These are phyloP conservation scores for Aspergillus heteromorphus DNA, from an alignment of 495 filamentous ascomycete genomes.

Conservation along the genomic window DNA sequence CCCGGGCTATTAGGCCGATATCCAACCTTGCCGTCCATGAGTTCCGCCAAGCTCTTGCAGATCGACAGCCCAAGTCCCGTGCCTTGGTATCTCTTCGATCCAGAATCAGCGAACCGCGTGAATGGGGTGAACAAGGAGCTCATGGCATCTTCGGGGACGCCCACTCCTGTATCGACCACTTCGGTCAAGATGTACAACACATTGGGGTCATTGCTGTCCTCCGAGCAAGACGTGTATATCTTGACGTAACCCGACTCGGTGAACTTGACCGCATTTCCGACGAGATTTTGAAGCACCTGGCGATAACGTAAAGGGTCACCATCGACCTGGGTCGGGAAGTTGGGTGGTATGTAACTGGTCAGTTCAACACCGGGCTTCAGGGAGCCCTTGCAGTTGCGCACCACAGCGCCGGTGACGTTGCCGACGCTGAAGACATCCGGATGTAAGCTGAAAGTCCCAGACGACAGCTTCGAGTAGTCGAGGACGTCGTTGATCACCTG, in stretches of 20 bases:
- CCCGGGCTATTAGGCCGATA: constrained; percentile 49
- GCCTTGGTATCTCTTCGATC: constrained; percentile 69
- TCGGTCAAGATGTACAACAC: constrained; percentile 43
- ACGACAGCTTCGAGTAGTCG: constrained; percentile 84
- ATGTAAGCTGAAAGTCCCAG: constrained; percentile 73
- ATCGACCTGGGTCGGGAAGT: constrained; percentile 32
- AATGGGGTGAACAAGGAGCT: constrained; percentile 79
- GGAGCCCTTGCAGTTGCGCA: constrained; percentile 47
- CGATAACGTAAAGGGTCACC: constrained; percentile 76
- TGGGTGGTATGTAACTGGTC: constrained; percentile 42
- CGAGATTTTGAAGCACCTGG: constrained; percentile 78
- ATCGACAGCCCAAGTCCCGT: constrained; percentile 80
- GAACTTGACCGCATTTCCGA: constrained; percentile 90
- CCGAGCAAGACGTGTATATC: constrained; percentile 47
- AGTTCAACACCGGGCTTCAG: constrained; percentile 56
- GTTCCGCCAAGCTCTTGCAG: constrained; percentile 69
- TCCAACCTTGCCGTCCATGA: constrained; percentile 75
- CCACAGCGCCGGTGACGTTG: constrained; percentile 48
- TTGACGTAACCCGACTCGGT: constrained; percentile 67
- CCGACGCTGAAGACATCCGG: constrained; percentile 65
- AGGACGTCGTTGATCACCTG: constrained; percentile 88
- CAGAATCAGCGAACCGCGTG: constrained; percentile 76
- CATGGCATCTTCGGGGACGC: constrained; percentile 69
- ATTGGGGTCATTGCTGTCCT: constrained; percentile 33
- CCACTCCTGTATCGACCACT: constrained; percentile 79